Conservation (phyloP, 441 rosid species). For the Populus hybrid region DNA sequence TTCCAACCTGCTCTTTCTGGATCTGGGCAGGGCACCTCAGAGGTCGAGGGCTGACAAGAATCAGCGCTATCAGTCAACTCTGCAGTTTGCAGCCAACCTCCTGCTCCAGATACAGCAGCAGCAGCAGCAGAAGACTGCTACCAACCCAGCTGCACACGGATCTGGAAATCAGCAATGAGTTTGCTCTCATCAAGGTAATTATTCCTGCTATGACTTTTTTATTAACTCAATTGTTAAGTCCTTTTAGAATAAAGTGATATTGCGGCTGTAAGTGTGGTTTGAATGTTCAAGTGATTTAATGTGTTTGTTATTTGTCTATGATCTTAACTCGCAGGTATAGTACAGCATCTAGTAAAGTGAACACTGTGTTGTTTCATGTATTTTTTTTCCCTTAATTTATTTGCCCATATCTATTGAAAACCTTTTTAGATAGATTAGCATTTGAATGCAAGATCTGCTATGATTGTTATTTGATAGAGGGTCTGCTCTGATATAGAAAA, state of each 20-base stretch:
- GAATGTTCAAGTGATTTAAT: neutral
- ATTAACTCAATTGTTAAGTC: neutral
- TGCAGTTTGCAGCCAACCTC: conserved; percentile 89
- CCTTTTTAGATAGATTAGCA: neutral
- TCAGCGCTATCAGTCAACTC: conserved; percentile 87
- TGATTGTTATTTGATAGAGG: neutral
- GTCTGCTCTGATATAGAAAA: neutral
- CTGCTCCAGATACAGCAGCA: conserved; percentile 86
- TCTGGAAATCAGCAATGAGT: conserved; percentile 46
- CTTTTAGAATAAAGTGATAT: neutral
- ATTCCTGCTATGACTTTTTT: conserved; percentile 17
- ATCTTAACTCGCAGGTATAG: neutral
- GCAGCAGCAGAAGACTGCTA: conserved; percentile 17
- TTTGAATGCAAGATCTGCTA: neutral
- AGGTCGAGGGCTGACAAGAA: conserved; percentile 56
- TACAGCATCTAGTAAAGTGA: neutral
- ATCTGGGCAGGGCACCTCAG: conserved; percentile 49
- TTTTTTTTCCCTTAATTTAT: neutral
- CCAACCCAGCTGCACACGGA: conserved; percentile 49
- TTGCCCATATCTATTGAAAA: neutral
- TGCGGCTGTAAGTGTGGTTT: conserved; percentile 1
- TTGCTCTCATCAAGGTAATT: conserved; percentile 40
- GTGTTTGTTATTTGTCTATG: neutral
- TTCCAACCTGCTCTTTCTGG: conserved; percentile 49
- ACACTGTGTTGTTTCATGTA: too few relatives aligned